Evolutionary conservation across 139 green algal genomes (phyloP).

Genomic region (Trebouxia sp.): DNA sequence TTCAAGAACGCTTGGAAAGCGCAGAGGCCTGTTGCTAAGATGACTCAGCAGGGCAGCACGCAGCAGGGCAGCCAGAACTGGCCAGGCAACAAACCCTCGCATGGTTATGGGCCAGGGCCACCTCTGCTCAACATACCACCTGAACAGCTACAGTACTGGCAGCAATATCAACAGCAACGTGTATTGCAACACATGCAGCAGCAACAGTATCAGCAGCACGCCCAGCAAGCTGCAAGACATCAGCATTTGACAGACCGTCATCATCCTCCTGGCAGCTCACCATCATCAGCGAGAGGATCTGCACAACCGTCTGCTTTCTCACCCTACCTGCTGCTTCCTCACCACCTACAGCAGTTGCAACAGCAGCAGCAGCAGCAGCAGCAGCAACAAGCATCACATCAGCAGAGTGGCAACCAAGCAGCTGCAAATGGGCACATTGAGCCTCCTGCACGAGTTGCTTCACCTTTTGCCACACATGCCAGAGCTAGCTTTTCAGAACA

Average conservation of each 20-base stretch:
- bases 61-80: not conserved
- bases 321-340: not conserved
- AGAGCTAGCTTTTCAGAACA: not conserved
- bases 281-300: too few relatives aligned
- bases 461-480: not conserved
- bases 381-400: not conserved
- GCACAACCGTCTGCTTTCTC: too few relatives aligned
- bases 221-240: not conserved
- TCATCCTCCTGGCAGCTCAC: not conserved
- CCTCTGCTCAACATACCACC: not conserved
- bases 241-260: not conserved
- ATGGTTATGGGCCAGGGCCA: not conserved
- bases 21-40: slow-evolving; percentile 25
- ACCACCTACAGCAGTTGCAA: not conserved
- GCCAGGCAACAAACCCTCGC: slow-evolving; percentile 1
- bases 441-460: not conserved
- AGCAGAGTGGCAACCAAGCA: too few relatives aligned
- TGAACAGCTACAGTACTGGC: slow-evolving; percentile 7
- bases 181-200: slow-evolving; percentile 21
- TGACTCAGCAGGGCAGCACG: not conserved
- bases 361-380: not conserved
- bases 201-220: slow-evolving; percentile 6
- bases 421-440: not conserved
- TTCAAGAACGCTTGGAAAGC: slow-evolving; percentile 73
- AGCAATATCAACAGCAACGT: slow-evolving; percentile 21